These are phyloP conservation scores for Stagonosporopsis chrysanthemi DNA, from an alignment of 2,329 filamentous ascomycete genomes.

Conservation along the genomic window DNA sequence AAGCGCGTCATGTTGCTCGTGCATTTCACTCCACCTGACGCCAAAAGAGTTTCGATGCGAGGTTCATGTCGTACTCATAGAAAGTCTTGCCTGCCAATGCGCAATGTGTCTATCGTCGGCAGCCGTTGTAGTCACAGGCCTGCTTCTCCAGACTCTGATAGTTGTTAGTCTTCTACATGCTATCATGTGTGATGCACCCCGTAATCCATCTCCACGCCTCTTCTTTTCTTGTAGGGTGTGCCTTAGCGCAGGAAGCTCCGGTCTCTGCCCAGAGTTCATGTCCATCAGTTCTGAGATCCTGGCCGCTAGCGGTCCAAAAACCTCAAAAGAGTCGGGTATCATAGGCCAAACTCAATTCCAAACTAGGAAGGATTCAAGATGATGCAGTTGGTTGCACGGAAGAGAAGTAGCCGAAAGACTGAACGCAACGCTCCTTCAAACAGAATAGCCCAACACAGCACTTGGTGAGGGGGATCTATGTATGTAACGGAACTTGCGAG, in stretches of 20 bases:
- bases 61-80: too few relatives aligned
- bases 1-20: conserved; percentile 15
- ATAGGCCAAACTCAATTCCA: too few relatives aligned
- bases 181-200: neutral
- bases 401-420: neutral
- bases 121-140: neutral
- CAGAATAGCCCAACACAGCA: too few relatives aligned
- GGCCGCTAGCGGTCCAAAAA: neutral
- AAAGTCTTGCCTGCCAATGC: too few relatives aligned
- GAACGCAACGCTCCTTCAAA: neutral
- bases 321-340: neutral
- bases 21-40: neutral
- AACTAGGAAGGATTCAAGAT: too few relatives aligned
- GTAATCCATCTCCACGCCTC: neutral
- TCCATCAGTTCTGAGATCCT: neutral
- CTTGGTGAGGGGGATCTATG: too few relatives aligned
- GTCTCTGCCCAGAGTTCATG: neutral
- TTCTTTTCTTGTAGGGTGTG: neutral
- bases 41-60: neutral
- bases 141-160: neutral
- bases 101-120: neutral
- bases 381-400: too few relatives aligned
- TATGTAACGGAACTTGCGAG: neutral
- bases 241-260: too few relatives aligned
- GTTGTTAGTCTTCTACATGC: neutral